Evolutionary conservation across 2,329 filamentous ascomycete genomes (phyloP).

Genomic region (Fusarium ambrosium): DNA sequence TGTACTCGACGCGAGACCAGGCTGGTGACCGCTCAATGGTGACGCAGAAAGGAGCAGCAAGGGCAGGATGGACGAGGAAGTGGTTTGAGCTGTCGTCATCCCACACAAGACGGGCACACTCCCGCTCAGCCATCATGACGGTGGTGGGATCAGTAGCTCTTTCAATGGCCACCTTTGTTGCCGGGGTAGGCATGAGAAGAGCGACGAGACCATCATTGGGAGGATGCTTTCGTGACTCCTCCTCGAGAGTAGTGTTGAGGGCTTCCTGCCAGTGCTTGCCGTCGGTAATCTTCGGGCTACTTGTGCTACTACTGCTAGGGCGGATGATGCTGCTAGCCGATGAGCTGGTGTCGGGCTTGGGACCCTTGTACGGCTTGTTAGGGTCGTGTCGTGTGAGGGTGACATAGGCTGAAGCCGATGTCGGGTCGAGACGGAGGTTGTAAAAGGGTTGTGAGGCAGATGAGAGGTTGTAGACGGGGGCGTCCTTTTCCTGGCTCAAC

Average conservation of each 20-base stretch:
- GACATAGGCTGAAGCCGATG: slow-evolving; percentile 73
- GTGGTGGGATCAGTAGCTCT: slow-evolving; percentile 70
- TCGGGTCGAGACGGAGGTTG: slow-evolving; percentile 73
- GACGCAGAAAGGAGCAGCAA: slow-evolving; percentile 74
- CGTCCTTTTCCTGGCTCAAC: slow-evolving; percentile 68
- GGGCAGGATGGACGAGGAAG: slow-evolving; percentile 74
- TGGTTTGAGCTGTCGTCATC: slow-evolving; percentile 71
- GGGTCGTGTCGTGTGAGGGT: slow-evolving; percentile 72
- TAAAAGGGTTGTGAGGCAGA: slow-evolving; percentile 75
- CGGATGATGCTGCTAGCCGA: slow-evolving; percentile 48
- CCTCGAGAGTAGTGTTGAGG: slow-evolving; percentile 70
- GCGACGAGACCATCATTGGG: slow-evolving; percentile 76
- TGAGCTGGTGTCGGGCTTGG: slow-evolving; percentile 44
- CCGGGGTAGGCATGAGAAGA: slow-evolving; percentile 75
- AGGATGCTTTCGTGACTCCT: slow-evolving; percentile 64
- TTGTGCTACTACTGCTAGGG: slow-evolving; percentile 45
- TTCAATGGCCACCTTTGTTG: slow-evolving; percentile 73
- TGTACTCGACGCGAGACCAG: slow-evolving; percentile 73
- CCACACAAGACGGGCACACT: slow-evolving; percentile 80
- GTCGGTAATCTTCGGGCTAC: slow-evolving; percentile 48
- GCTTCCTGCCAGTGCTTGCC: slow-evolving; percentile 70
- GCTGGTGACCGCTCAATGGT: slow-evolving; percentile 70
- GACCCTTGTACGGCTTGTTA: slow-evolving; percentile 66
- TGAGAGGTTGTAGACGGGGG: slow-evolving; percentile 76
- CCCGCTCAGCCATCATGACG: slow-evolving; percentile 73